Percentiles rank a stretch among this genome's conserved stretches.
These are phyloP conservation scores for Curvularia hawaiiensis DNA, from an alignment of 2,329 filamentous ascomycete species.

Conservation along the genomic window DNA sequence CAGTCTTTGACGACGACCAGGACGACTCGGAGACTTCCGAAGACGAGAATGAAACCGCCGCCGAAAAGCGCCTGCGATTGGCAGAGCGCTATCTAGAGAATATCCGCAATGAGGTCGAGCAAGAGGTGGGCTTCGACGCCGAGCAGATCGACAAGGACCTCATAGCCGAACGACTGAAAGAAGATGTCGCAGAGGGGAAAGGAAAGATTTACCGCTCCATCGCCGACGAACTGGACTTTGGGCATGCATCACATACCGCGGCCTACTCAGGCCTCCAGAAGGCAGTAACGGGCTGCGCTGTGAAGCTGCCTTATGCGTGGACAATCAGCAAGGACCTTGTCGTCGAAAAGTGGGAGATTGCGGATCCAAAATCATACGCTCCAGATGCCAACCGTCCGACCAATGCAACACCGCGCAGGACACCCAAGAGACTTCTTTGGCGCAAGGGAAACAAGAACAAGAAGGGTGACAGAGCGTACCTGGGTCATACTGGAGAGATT, in stretches of 20 bases:
- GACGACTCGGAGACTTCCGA: conserved; percentile 64
- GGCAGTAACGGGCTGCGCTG: conserved; percentile 78
- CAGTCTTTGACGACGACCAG: conserved; percentile 42
- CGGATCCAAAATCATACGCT: conserved; percentile 53
- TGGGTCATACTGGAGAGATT: conserved; percentile 79
- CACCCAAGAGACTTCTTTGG: conserved; percentile 67
- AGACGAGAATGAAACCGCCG: conserved; percentile 85
- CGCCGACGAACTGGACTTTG: conserved; percentile 73
- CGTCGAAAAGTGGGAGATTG: conserved; percentile 88
- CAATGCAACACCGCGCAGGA: conserved; percentile 60
- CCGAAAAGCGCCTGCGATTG: conserved; percentile 82
- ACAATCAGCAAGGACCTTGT: conserved; percentile 85
- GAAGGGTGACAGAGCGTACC: conserved; percentile 64
- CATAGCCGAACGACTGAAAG: conserved; percentile 81
- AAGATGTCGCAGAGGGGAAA: conserved; percentile 91
- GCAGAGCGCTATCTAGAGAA: conserved; percentile 94
- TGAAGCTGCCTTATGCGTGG: conserved; percentile 81
- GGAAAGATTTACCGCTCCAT: conserved; percentile 86
- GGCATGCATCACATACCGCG: conserved; percentile 68
- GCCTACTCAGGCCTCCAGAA: conserved; percentile 81
- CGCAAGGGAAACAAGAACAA: conserved; percentile 66
- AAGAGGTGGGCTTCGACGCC: conserved; percentile 88
- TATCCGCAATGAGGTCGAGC: conserved; percentile 73
- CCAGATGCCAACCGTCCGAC: conserved; percentile 30
- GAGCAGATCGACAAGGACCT: conserved; percentile 91